Evolutionary conservation across 1,284 basidiomycete genomes (phyloP).

Genomic region (Gomphus bonarii): DNA sequence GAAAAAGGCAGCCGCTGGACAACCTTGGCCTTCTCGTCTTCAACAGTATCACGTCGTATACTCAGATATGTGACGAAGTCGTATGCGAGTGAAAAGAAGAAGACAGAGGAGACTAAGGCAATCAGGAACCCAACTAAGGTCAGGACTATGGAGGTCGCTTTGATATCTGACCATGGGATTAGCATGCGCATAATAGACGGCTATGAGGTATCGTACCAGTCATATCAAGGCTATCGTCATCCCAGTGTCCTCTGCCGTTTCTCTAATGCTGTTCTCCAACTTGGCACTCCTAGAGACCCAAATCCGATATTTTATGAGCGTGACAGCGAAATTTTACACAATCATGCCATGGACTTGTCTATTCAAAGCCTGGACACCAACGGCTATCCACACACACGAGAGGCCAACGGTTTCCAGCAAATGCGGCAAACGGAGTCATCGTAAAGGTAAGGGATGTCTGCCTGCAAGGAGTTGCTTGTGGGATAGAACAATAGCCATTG

Average conservation of each 20-base stretch:
- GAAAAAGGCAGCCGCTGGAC: conserved; percentile 3
- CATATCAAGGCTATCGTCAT: conserved; percentile 12
- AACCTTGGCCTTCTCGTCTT: not conserved
- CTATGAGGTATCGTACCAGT: conserved; percentile 3
- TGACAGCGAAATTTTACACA: not conserved
- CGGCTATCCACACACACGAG: conserved; percentile 12
- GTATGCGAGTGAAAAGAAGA: not conserved
- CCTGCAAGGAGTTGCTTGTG: not conserved
- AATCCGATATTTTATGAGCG: not conserved
- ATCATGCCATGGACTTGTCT: not conserved
- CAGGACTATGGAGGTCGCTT: conserved; percentile 4
- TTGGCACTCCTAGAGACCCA: not conserved
- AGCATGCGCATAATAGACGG: not conserved
- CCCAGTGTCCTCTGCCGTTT: not conserved
- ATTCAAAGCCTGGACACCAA: conserved; percentile 11
- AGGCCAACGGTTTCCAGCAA: conserved; percentile 10
- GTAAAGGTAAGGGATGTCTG: conserved; percentile 1
- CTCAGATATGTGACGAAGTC: conserved; percentile 1
- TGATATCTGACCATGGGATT: conserved; percentile 9
- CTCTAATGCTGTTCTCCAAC: conserved; percentile 3
- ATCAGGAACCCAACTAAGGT: conserved; percentile 7
- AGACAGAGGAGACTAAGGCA: conserved; percentile 3
- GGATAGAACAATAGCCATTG: not conserved
- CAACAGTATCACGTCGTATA: not conserved
- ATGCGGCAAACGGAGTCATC: conserved; percentile 12